Evolutionary conservation across 2,329 filamentous ascomycete genomes (phyloP).

Genomic region (Diaporthe batatas): DNA sequence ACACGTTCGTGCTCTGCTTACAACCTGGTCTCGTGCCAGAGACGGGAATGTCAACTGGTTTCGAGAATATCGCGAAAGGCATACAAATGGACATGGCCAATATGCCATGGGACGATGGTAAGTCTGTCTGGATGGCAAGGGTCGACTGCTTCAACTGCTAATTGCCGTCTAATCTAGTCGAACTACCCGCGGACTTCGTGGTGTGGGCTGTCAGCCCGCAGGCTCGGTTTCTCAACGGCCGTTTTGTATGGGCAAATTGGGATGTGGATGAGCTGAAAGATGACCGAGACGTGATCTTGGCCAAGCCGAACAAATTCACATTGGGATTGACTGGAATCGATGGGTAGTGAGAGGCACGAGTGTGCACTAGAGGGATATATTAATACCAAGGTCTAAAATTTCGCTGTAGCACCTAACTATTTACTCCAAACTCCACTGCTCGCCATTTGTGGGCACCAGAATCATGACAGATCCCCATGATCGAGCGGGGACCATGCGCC

Average conservation of each 20-base stretch:
- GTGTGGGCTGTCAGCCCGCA: constrained; percentile 52
- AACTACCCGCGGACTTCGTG: constrained; percentile 50
- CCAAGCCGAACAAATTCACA: constrained; percentile 3
- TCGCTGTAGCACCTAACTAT: background rate
- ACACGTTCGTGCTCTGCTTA: constrained; percentile 20
- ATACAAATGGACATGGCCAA: constrained; percentile 5
- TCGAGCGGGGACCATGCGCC: no score
- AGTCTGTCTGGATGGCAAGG: background rate
- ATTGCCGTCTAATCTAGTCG: constrained; percentile 1
- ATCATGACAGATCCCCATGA: no score
- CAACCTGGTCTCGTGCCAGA: constrained; percentile 29
- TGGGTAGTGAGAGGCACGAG: no score
- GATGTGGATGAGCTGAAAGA: constrained; percentile 52
- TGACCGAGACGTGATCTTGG: background rate
- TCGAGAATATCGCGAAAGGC: constrained; percentile 25
- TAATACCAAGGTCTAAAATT: background rate
- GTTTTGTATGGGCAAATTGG: constrained; percentile 53
- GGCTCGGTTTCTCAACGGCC: constrained; percentile 51
- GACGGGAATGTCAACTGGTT: constrained; percentile 11
- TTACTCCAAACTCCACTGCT: no score
- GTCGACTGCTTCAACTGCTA: background rate
- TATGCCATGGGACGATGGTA: constrained; percentile 22
- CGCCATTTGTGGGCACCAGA: no score
- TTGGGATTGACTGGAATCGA: background rate
- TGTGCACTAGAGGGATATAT: background rate